Base-by-base conservation (phyloP, 1,139 yeast species). In the Saccharomyces hybrid region DNA sequence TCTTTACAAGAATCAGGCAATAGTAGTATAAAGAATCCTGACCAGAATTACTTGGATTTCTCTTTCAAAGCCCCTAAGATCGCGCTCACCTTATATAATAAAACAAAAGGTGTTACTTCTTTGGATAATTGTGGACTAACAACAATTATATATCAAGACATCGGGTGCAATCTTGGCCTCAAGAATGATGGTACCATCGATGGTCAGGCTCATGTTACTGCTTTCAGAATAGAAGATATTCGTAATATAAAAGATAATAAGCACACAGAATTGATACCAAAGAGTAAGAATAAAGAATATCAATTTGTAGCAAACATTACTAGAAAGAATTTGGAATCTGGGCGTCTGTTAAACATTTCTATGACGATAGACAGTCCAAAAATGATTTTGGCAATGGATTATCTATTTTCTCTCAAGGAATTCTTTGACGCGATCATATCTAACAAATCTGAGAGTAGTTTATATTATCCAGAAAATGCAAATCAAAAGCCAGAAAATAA, bases 321-420 rank as follows among this genome's bases (percentile, higher is more conserved):
- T 0, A 73, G 83, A 0, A 77, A 74, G 28, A 78, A 79, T 2
- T 70, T 73, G 0, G 66, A 72, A 0, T 73, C 72, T 0, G 73
- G 72, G 16, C 76, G 77, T 55, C 72, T 77, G 44, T 74, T 81
- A 4, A 79, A 84, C 47, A 71, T 81, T 1, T 77, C 85, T 64
- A 69, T 88, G 9, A 82, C 89, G 0, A 79, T 91, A 11, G 96
- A 90, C 60, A 86, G 85, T 59, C 97, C 98, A 0, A 81, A 79
- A 57, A 78, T 87, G 19, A 84, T 93, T 52, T 71, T 93, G 51
- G 97, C 97, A 0, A 73, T 93, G 60, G 99, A 91, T 64, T 91
- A 88, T 67, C 66, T 93, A 48, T 81, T 90, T 71, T 91, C 93
- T 1, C 67, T 93, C 60, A 88, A 88, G 62, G 71, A 78, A 0